Conservation (phyloP, 2,329 filamentous ascomycete genomes). For the Fusarium nisikadoi region DNA sequence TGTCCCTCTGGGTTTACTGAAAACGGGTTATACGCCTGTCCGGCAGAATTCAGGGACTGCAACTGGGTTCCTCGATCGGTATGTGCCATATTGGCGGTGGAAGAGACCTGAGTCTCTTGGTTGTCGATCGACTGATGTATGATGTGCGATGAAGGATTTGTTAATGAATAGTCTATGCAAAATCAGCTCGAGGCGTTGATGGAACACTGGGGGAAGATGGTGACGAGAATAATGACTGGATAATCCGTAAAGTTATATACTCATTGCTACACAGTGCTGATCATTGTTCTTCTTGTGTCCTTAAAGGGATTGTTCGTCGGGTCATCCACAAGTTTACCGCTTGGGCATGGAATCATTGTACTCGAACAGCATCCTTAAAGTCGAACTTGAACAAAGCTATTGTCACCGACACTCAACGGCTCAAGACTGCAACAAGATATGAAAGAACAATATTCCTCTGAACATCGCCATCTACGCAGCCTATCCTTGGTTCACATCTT, state of each 20-base stretch:
- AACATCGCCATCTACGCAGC: constrained; percentile 1
- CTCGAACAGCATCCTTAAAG: not conserved
- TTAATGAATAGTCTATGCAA: not conserved
- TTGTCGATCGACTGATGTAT: not conserved
- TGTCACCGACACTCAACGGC: not conserved
- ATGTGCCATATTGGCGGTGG: not conserved
- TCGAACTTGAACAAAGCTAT: not conserved
- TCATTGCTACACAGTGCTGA: not conserved
- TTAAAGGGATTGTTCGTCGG: not conserved
- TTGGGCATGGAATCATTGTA: not conserved
- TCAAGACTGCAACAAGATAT: not conserved
- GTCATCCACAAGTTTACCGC: not conserved
- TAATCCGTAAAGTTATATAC: not conserved
- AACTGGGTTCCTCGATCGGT: not conserved
- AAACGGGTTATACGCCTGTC: not conserved
- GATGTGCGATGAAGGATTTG: not conserved
- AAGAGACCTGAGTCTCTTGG: not conserved
- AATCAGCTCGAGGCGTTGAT: not conserved
- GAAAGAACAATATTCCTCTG: not conserved
- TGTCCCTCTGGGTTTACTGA: not conserved
- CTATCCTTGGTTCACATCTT: constrained; percentile 10
- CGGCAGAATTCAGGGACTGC: not conserved
- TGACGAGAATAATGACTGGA: not conserved
- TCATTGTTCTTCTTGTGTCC: not conserved
- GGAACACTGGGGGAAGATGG: not conserved